Evolutionary conservation across 257 asterid species (phyloP).

Genomic region (Mitragyna speciosa): DNA sequence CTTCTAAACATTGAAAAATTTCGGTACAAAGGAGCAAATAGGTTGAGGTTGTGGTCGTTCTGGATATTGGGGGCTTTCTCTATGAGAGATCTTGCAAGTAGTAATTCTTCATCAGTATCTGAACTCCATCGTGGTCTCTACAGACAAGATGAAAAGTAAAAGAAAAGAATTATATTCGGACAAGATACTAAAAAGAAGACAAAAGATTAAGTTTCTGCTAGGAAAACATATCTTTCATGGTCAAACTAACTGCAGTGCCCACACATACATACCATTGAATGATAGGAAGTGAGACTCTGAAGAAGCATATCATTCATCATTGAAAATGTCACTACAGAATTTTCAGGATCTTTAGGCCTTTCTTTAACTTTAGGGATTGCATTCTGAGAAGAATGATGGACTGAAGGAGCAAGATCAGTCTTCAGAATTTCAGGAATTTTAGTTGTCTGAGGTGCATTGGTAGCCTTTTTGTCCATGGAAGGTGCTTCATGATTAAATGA

Average conservation of each 20-base stretch:
- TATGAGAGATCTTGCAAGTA: conserved; percentile 47
- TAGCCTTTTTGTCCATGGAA: conserved; percentile 20
- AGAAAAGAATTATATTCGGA: background rate
- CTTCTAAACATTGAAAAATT: conserved; percentile 75
- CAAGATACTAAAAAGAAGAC: background rate
- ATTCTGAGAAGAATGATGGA: conserved; percentile 19
- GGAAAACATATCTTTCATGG: background rate
- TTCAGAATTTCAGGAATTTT: conserved; percentile 16
- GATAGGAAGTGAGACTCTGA: conserved; percentile 44
- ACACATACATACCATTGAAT: conserved; percentile 46
- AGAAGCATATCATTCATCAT: conserved; percentile 63
- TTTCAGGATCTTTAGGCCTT: conserved; percentile 19
- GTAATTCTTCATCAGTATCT: conserved; percentile 54
- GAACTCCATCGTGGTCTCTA: conserved; percentile 76
- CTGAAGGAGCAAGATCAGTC: conserved; percentile 22
- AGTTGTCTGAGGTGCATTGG: conserved; percentile 20
- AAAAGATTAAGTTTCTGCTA: background rate
- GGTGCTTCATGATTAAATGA: conserved; percentile 25
- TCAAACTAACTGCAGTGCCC: background rate
- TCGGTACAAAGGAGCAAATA: conserved; percentile 63
- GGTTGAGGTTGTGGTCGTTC: conserved; percentile 48
- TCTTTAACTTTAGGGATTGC: conserved; percentile 23
- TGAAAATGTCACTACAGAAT: conserved; percentile 49
- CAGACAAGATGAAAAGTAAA: conserved; percentile 23
- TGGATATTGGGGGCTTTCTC: conserved; percentile 46